Conservation (phyloP, 1,139 yeast species). For the Suhomyces yuchorum region DNA sequence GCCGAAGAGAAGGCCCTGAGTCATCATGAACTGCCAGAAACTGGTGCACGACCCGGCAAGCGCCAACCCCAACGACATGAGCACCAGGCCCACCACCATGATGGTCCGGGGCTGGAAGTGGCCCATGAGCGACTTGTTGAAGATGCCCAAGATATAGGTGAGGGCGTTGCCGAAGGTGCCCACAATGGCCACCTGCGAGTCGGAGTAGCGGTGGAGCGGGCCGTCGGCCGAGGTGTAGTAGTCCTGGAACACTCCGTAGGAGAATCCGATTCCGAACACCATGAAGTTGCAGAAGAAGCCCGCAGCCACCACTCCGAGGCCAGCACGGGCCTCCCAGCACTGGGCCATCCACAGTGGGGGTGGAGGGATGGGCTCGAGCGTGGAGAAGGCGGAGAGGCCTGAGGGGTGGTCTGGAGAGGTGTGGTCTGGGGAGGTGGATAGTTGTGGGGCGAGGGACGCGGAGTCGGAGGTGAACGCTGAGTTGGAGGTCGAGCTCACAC, state of each 20-base stretch:
- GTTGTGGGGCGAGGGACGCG: no score
- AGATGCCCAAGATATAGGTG: constrained; percentile 31
- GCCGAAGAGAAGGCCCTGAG: constrained; percentile 44
- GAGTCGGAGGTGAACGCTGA: no score
- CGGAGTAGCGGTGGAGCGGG: constrained; percentile 25
- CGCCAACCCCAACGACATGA: constrained; percentile 31
- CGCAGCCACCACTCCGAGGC: constrained; percentile 18
- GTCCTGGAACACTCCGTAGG: constrained; percentile 40
- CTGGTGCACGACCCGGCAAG: constrained; percentile 27
- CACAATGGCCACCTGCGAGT: constrained; percentile 32
- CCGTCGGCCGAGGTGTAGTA: constrained; percentile 31
- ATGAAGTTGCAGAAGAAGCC: constrained; percentile 37
- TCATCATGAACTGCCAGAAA: constrained; percentile 33
- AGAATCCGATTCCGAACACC: constrained; percentile 37
- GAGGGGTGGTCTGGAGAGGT: neutral
- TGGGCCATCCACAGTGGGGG: neutral
- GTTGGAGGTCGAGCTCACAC: neutral
- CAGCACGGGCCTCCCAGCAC: neutral
- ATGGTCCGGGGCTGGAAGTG: constrained; percentile 23
- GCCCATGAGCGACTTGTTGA: constrained; percentile 24
- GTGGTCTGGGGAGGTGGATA: neutral
- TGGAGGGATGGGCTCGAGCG: neutral
- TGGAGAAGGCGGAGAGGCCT: neutral
- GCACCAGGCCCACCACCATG: constrained; percentile 29
- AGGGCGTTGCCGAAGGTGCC: constrained; percentile 33